Conservation (phyloP, 163 green algal species). For the Trebouxia gelatinosa region DNA sequence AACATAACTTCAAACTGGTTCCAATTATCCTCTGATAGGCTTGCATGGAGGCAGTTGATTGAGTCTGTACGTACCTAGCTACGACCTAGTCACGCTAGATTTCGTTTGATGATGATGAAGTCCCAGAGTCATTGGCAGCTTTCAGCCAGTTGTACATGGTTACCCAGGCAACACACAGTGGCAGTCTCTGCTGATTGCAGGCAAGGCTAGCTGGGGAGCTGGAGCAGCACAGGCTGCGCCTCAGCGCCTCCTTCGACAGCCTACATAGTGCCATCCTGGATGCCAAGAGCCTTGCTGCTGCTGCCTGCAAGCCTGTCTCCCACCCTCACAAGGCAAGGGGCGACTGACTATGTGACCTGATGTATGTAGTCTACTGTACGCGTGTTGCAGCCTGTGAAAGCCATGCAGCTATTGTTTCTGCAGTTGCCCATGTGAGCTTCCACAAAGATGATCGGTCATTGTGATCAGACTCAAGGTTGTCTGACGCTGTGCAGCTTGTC, state of each 20-base stretch:
- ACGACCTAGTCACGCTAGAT: no score
- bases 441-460: background rate
- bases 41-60: no score
- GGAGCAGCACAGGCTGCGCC: background rate
- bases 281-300: slow-evolving; percentile 32
- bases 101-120: no score
- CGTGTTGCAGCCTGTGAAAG: no score
- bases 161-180: background rate
- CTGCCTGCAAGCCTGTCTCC: slow-evolving; percentile 30
- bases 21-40: no score
- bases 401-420: no score
- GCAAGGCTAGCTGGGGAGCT: slow-evolving; percentile 26
- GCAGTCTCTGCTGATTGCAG: background rate
- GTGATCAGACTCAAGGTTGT: background rate
- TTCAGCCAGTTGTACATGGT: background rate
- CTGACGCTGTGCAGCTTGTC: background rate
- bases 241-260: slow-evolving; percentile 13
- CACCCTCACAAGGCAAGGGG: slow-evolving; percentile 25
- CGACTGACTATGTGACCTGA: no score
- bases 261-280: slow-evolving; percentile 27
- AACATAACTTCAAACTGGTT: no score
- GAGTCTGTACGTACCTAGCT: no score
- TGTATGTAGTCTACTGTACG: no score
- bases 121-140: no score
- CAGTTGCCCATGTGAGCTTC: no score